phyloP scores from a whole-genome alignment of 2,329 filamentous ascomycete species.

The Xylaria sp. region DNA sequence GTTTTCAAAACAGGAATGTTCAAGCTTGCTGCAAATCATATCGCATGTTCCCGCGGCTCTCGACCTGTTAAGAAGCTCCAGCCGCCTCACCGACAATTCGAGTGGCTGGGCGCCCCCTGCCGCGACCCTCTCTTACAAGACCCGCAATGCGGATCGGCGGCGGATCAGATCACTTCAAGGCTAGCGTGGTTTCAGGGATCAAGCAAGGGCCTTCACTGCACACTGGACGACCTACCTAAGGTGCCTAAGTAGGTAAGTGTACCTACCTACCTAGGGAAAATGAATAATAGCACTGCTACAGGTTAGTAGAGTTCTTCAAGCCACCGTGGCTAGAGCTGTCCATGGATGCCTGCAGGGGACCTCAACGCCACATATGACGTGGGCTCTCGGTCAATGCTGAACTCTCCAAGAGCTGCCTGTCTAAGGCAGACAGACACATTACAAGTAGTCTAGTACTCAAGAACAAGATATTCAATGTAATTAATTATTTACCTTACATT shows the following conservation, averaged over 20 bases:
- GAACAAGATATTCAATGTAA: not conserved
- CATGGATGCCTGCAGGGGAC: not conserved
- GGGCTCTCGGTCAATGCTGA: not conserved
- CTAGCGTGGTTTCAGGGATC: not conserved
- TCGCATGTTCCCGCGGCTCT: conserved; percentile 12
- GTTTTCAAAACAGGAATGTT: not conserved
- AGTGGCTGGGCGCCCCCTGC: conserved; percentile 39
- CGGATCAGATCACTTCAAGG: not conserved
- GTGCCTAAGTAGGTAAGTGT: no score
- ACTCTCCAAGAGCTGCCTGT: no score
- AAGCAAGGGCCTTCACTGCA: conserved; percentile 20
- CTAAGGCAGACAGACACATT: no score
- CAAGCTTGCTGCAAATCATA: conserved; percentile 35
- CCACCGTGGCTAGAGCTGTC: conserved; percentile 35
- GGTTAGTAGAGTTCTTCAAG: conserved; percentile 26
- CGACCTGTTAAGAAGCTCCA: conserved; percentile 12
- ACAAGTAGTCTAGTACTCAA: not conserved
- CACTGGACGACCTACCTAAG: no score
- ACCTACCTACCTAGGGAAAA: no score
- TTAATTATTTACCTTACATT: not conserved
- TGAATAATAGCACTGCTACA: no score
- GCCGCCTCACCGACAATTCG: conserved; percentile 44
- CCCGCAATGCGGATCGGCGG: not conserved
- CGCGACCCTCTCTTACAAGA: conserved; percentile 1
- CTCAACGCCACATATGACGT: conserved; percentile 33